Percentiles rank a stretch among this genome's conserved stretches.
Evolutionary conservation across 495 filamentous ascomycete genomes (phyloP).

Genomic region (Wilcoxina mikolae): DNA sequence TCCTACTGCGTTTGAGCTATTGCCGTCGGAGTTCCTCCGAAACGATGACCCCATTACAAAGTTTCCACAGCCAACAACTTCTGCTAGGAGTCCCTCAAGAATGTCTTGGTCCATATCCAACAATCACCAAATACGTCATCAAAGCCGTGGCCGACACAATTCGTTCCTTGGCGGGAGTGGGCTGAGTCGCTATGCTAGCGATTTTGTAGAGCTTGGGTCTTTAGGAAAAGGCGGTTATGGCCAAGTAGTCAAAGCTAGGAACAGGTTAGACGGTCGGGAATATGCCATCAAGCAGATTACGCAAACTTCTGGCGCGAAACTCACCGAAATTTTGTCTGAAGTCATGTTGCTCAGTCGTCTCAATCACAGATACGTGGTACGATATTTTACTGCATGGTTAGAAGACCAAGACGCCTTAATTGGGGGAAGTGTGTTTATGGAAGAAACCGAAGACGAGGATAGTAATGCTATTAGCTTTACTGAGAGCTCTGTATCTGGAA

Average conservation of each 20-base stretch:
- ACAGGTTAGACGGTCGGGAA: conserved; percentile 78
- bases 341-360: conserved; percentile 77
- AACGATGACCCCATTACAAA: conserved; percentile 36
- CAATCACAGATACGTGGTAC: conserved; percentile 89
- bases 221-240: conserved; percentile 91
- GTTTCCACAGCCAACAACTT: conserved; percentile 26
- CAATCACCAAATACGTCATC: conserved; percentile 19
- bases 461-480: not conserved
- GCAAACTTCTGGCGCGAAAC: conserved; percentile 57
- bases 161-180: conserved; percentile 33
- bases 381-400: conserved; percentile 90
- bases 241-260: conserved; percentile 90
- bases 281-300: conserved; percentile 97
- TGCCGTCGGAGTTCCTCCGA: conserved; percentile 74
- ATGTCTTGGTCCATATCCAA: conserved; percentile 11
- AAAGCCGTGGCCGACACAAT: conserved; percentile 35
- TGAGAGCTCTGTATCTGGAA: not conserved
- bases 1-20: conserved; percentile 75
- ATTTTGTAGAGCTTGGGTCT: conserved; percentile 77
- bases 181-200: conserved; percentile 47
- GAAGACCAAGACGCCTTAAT: conserved; percentile 41
- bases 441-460: conserved; percentile 4
- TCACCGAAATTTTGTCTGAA: conserved; percentile 80
- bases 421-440: conserved; percentile 16
- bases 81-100: conserved; percentile 17